Evolutionary conservation across 2,329 filamentous ascomycete species (phyloP).

Genomic region (Dichotomopilus funicola): DNA sequence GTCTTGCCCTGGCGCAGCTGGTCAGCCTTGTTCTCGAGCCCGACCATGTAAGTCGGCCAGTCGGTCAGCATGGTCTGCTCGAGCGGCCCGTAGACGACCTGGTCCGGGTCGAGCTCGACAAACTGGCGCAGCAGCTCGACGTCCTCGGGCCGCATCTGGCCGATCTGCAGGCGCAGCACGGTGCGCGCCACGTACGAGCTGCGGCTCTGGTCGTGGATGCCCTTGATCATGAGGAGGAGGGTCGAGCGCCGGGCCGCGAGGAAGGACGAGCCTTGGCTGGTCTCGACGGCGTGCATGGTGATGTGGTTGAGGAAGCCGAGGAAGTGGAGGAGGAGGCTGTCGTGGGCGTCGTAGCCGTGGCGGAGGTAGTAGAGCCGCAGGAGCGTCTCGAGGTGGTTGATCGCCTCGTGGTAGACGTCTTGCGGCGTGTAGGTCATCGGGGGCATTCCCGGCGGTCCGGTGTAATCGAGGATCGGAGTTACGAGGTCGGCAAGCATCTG

Average conservation of each 20-base stretch:
- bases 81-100: slow-evolving; percentile 16
- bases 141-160: slow-evolving; percentile 19
- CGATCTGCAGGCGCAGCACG: slow-evolving; percentile 17
- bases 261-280: slow-evolving; percentile 7
- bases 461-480: slow-evolving; percentile 14
- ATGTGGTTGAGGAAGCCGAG: slow-evolving; percentile 18
- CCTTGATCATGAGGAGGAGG: slow-evolving; percentile 20
- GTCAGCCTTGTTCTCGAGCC: slow-evolving; percentile 15
- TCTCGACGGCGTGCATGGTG: slow-evolving; percentile 17
- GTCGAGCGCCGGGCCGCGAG: slow-evolving; percentile 18
- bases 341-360: slow-evolving; percentile 27
- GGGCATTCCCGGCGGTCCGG: slow-evolving; percentile 4
- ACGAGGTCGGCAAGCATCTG: slow-evolving; percentile 19
- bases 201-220: slow-evolving; percentile 19
- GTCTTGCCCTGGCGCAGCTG: slow-evolving; percentile 8
- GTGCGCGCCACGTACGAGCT: slow-evolving; percentile 15
- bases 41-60: slow-evolving; percentile 20
- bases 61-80: slow-evolving; percentile 18
- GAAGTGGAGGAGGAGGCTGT: slow-evolving; percentile 21
- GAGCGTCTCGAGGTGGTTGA: slow-evolving; percentile 28
- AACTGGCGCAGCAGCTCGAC: slow-evolving; percentile 16
- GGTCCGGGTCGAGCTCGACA: slow-evolving; percentile 15
- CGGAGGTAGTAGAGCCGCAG: slow-evolving; percentile 31
- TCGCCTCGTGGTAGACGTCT: slow-evolving; percentile 20
- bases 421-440: slow-evolving; percentile 8